phyloP scores from a whole-genome alignment of 345 rosid genomes.

The Murraya koenigii region DNA sequence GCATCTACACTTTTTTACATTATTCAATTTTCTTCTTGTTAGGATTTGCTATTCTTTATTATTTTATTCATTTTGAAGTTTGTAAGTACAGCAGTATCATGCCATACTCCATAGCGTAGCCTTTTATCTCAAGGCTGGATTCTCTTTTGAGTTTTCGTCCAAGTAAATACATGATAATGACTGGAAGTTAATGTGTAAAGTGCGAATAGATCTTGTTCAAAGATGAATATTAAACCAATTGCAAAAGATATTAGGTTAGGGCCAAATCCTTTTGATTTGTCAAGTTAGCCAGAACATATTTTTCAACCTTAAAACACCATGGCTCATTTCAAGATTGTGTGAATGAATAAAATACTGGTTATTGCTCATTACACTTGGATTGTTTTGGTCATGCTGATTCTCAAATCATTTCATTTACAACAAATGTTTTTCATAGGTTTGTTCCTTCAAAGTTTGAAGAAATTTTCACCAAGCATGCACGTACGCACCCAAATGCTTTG shows the following conservation, averaged over 20 bases:
- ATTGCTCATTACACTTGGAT: neutral
- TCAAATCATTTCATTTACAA: neutral
- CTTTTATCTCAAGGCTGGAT: neutral
- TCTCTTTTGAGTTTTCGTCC: neutral
- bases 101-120: neutral
- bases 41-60: neutral
- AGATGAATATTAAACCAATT: neutral
- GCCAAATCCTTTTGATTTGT: too few species aligned
- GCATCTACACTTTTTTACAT: neutral
- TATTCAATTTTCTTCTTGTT: neutral
- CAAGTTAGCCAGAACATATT: too few species aligned
- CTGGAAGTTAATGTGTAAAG: neutral
- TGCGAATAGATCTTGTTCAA: neutral
- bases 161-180: too few species aligned
- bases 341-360: neutral
- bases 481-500: constrained; percentile 39
- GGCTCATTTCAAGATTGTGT: too few species aligned
- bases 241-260: too few species aligned
- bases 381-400: neutral
- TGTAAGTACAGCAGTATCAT: neutral
- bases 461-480: constrained; percentile 56
- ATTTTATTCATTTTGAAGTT: neutral
- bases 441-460: constrained; percentile 70
- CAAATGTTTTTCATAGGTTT: constrained; percentile 38
- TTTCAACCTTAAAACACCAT: too few species aligned